Percentiles rank a stretch among this genome's conserved stretches.
Conservation (phyloP, 768 basidiomycete genomes). For the Lactifluus subvellereus region DNA sequence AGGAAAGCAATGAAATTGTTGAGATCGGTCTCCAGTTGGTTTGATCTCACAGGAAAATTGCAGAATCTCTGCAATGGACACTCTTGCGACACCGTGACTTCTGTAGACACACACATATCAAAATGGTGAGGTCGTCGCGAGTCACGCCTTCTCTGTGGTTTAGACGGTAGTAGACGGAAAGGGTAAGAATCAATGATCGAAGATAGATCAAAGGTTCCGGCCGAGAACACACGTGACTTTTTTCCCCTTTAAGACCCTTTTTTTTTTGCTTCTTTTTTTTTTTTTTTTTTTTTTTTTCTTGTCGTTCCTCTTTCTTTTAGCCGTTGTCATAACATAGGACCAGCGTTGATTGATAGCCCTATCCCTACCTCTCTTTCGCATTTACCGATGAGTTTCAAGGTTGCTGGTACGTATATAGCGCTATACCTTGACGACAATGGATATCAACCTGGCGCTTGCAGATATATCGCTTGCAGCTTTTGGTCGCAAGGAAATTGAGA, state of each 20-base stretch:
- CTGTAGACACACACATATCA: not conserved
- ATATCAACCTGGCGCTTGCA: constrained; percentile 29
- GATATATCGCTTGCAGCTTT: constrained; percentile 98
- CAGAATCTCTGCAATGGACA: constrained; percentile 67
- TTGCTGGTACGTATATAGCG: constrained; percentile 55
- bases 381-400: constrained; percentile 75
- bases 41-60: constrained; percentile 60
- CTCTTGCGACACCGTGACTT: constrained; percentile 18
- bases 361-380: constrained; percentile 16
- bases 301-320: constrained; percentile 26
- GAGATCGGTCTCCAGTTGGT: constrained; percentile 26
- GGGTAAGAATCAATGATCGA: not conserved
- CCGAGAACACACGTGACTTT: constrained; percentile 1
- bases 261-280: constrained; percentile 11
- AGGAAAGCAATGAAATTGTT: constrained; percentile 57
- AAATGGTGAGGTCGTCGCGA: not conserved
- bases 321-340: not conserved
- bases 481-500: constrained; percentile 99
- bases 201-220: not conserved
- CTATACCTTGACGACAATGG: not conserved
- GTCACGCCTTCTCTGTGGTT: not conserved
- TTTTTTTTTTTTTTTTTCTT: constrained; percentile 18
- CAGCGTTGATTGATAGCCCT: constrained; percentile 9
- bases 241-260: not conserved
- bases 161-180: too few relatives aligned